A percentile compares a stretch with the other conserved stretches of the same genome.
Evolutionary conservation across 2,329 filamentous ascomycete species (phyloP).

Genomic region (Colletotrichum chlorophyti): DNA sequence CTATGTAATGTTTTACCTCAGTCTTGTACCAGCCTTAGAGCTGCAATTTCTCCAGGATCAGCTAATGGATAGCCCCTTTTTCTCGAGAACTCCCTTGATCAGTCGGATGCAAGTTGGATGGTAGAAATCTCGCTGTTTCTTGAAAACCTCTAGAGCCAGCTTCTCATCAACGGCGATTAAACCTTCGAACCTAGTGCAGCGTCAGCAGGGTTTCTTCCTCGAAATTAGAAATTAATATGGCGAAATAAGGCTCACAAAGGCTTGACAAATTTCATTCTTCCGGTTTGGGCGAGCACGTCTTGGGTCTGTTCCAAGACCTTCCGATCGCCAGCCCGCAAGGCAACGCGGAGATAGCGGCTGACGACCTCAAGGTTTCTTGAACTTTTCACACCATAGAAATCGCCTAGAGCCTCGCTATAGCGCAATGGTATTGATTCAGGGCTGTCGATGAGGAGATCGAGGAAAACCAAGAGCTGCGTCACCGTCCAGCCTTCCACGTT

Average conservation of each 20-base stretch:
- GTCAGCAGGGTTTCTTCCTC: too few species aligned
- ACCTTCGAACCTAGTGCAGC: constrained; percentile 5
- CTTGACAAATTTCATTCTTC: constrained; percentile 17
- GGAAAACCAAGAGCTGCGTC: background rate
- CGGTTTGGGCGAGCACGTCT: constrained; percentile 7
- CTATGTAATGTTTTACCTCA: too few species aligned
- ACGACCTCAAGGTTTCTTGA: constrained; percentile 1
- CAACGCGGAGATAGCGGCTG: constrained; percentile 3
- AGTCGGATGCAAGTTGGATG: constrained; percentile 9
- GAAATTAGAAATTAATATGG: background rate
- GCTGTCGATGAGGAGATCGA: constrained; percentile 4
- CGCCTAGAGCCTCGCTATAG: background rate
- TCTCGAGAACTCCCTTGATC: background rate
- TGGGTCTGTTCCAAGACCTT: background rate
- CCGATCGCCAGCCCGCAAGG: constrained; percentile 1
- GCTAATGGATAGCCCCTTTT: constrained; percentile 14
- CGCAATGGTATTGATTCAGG: background rate
- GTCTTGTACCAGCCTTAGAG: too few species aligned
- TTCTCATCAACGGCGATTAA: background rate
- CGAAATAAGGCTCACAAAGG: background rate
- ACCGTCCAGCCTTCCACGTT: constrained; percentile 15
- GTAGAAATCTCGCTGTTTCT: constrained; percentile 1
- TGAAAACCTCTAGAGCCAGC: background rate
- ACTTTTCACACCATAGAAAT: background rate
- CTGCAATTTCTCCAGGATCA: too few species aligned